Evolutionary conservation across 2,329 filamentous ascomycete species (phyloP).

Genomic region (Calonectria henricotiae): DNA sequence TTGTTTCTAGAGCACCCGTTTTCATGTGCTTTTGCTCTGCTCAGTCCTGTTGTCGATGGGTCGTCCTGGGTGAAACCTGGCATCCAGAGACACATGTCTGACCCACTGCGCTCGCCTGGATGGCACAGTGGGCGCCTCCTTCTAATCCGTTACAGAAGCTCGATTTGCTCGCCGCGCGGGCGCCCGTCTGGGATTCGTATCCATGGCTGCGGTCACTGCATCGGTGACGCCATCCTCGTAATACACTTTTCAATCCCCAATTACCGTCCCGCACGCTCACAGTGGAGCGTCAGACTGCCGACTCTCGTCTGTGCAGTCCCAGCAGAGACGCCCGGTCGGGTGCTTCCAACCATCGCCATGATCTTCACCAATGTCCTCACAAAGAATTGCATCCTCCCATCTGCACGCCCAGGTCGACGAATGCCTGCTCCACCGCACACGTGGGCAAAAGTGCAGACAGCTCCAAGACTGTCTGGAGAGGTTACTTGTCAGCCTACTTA

Average conservation of each 20-base stretch:
- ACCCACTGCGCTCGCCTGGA: slow-evolving; percentile 41
- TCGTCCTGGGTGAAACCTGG: slow-evolving; percentile 28
- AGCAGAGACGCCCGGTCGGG: background rate
- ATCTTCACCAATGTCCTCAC: background rate
- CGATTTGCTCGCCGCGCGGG: slow-evolving; percentile 16
- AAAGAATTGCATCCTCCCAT: slow-evolving; percentile 35
- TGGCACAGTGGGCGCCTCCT: slow-evolving; percentile 12
- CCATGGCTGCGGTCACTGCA: slow-evolving; percentile 44
- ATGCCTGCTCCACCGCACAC: slow-evolving; percentile 48
- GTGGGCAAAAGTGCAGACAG: slow-evolving; percentile 51
- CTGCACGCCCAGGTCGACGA: slow-evolving; percentile 21
- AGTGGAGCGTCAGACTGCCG: slow-evolving; percentile 21
- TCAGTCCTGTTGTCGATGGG: slow-evolving; percentile 33
- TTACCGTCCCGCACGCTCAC: slow-evolving; percentile 6
- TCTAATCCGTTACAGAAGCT: slow-evolving; percentile 42
- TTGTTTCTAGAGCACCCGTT: slow-evolving; percentile 33
- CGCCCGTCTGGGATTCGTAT: slow-evolving; percentile 42
- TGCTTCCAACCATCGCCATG: background rate
- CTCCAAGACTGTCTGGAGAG: slow-evolving; percentile 28
- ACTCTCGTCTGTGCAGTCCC: slow-evolving; percentile 13
- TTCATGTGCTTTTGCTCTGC: slow-evolving; percentile 29
- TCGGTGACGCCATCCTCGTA: slow-evolving; percentile 51
- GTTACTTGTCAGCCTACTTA: slow-evolving; percentile 40
- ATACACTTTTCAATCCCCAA: slow-evolving; percentile 14
- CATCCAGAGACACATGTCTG: slow-evolving; percentile 40